Conservation (phyloP, 2,329 filamentous ascomycete species). For the Onygena corvina region DNA sequence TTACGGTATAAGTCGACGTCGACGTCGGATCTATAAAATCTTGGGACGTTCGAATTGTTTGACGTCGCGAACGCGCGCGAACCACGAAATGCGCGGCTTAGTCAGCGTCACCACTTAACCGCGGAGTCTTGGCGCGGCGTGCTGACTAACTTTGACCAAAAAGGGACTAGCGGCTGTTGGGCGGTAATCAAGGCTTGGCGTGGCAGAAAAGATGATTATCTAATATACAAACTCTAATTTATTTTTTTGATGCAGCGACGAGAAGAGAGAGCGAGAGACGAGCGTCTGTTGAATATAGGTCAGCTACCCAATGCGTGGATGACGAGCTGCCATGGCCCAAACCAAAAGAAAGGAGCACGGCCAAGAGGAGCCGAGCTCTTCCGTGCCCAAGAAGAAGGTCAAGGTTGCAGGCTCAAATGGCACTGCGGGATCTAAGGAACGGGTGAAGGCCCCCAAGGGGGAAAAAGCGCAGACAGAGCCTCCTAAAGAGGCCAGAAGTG, state of each 20-base stretch:
- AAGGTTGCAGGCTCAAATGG: conserved; percentile 21
- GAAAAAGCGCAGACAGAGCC: conserved; percentile 14
- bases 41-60: too few relatives aligned
- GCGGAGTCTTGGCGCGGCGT: too few relatives aligned
- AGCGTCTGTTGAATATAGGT: background rate
- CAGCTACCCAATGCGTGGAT: background rate
- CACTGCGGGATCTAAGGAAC: conserved; percentile 15
- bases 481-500: background rate
- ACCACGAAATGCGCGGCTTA: too few relatives aligned
- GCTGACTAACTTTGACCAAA: background rate
- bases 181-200: background rate
- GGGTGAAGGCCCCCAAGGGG: conserved; percentile 15
- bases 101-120: too few relatives aligned
- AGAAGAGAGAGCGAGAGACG: background rate
- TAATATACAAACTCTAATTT: conserved; percentile 12
- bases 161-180: background rate
- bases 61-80: too few relatives aligned
- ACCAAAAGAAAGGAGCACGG: conserved; percentile 36
- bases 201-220: conserved; percentile 2
- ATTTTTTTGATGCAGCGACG: background rate
- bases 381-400: conserved; percentile 25
- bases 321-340: conserved; percentile 28
- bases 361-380: conserved; percentile 26
- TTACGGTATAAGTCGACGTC: too few relatives aligned
- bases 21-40: too few relatives aligned